Evolutionary conservation across 2,329 filamentous ascomycete species (phyloP).

Genomic region (Penicillium sp.): DNA sequence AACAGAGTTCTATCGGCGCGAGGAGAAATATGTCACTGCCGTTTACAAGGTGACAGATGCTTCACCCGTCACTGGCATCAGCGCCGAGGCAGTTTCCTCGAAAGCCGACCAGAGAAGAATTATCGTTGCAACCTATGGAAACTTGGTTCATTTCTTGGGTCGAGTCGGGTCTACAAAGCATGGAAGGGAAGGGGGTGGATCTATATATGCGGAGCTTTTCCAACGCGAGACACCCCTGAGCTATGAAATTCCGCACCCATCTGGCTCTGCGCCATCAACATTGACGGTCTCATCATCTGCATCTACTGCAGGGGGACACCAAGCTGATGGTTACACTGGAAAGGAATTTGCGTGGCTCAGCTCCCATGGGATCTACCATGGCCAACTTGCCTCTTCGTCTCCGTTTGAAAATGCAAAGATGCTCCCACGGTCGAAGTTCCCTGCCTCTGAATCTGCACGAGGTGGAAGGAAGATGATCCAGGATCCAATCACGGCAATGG

Average conservation of each 20-base stretch:
- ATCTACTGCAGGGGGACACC: conserved; percentile 54
- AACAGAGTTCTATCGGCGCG: conserved; percentile 90
- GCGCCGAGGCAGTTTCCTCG: conserved; percentile 72
- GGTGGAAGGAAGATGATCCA: conserved; percentile 65
- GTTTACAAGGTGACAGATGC: conserved; percentile 82
- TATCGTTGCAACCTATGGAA: conserved; percentile 74
- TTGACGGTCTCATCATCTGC: conserved; percentile 77
- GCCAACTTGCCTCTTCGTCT: conserved; percentile 68
- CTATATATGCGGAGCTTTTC: conserved; percentile 84
- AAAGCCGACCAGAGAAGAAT: conserved; percentile 72
- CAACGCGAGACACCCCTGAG: conserved; percentile 78
- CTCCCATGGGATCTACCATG: conserved; percentile 82
- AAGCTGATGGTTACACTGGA: conserved; percentile 55
- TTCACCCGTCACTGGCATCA: conserved; percentile 75
- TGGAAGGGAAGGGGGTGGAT: conserved; percentile 74
- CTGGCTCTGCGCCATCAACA: conserved; percentile 61
- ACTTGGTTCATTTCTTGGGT: conserved; percentile 78
- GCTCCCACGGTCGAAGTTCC: conserved; percentile 71
- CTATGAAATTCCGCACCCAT: conserved; percentile 68
- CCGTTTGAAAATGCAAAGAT: conserved; percentile 79
- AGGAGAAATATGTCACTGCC: conserved; percentile 86
- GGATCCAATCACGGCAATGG: conserved; percentile 75
- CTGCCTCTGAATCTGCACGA: conserved; percentile 64
- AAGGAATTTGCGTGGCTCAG: conserved; percentile 81
- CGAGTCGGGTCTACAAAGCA: conserved; percentile 63